A percentile compares a stretch with the other conserved stretches of the same genome.
These are phyloP conservation scores for Podila horticola DNA, from an alignment of 192 early-diverging fungal species.

Conservation along the genomic window DNA sequence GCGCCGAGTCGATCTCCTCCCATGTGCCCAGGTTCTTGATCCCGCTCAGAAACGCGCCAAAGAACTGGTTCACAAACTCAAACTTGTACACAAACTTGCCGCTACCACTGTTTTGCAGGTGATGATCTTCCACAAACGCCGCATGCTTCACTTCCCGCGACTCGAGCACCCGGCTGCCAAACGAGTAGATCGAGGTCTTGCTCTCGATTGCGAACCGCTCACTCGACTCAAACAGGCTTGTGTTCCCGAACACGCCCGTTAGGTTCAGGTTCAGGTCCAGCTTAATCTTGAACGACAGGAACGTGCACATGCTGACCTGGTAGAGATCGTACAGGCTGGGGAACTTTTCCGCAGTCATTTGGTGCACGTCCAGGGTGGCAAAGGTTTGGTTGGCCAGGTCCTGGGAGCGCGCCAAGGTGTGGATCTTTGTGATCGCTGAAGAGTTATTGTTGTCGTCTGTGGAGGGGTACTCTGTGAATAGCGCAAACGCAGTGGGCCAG, in stretches of 20 bases:
- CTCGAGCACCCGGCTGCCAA: constrained; percentile 57
- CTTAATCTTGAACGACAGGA: constrained; percentile 31
- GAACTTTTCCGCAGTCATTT: constrained; percentile 25
- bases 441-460: not conserved
- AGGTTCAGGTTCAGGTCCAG: constrained; percentile 58
- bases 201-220: constrained; percentile 55
- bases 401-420: constrained; percentile 11
- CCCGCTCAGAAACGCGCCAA: constrained; percentile 62
- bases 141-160: constrained; percentile 59
- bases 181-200: constrained; percentile 60
- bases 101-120: not conserved
- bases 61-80: constrained; percentile 65
- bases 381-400: constrained; percentile 13
- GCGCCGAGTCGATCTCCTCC: constrained; percentile 62
- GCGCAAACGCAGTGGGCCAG: constrained; percentile 21
- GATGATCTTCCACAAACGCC: constrained; percentile 27
- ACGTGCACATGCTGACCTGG: constrained; percentile 7
- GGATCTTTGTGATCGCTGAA: not conserved
- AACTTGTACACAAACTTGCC: constrained; percentile 54
- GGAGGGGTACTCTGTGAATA: constrained; percentile 6
- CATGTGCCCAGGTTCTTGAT: constrained; percentile 48
- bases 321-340: constrained; percentile 24
- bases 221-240: constrained; percentile 51
- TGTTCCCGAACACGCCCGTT: constrained; percentile 57
- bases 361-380: constrained; percentile 16